Base-by-base conservation (phyloP, 129 eudicot species). In the Escallonia rubra region DNA sequence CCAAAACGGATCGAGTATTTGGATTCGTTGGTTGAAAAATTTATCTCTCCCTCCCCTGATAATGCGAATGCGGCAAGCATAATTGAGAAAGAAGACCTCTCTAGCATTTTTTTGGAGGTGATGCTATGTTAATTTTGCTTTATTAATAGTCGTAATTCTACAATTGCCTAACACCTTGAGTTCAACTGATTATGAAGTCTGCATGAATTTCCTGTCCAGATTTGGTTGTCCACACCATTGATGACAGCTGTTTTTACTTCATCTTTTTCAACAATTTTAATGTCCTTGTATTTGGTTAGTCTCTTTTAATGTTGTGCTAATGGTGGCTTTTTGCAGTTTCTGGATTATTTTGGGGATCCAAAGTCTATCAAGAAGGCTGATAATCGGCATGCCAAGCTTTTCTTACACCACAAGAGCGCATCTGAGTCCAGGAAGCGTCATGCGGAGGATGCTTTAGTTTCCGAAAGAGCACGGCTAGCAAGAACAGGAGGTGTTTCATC, bases 71-170 rank as follows among this genome's bases (percentile, higher is more conserved):
- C 84, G 70, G 88, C 93, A 40, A 87, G 81, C 69, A 69, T 86
- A 74, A 78, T 61, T 55, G 99, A 94, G 61, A 75, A 96, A 64
- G 99, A 94, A 72, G 99, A 94, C 74, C 68, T 94, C 65, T 94
- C 99, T 14, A 87, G 93, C 86, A 89, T 94, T 16, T 94, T 84
- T 74, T 68, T 89, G 78, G 97, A 94, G 99, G 99, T 89, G 71
- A 57, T 34, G 34, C n/a, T 6, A 23, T 41, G 1, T n/a, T 3
- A 43, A 51, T 34, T 11, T 13, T 67, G 3, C 14, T 44, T 42
- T 7, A 54, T 23, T 9, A 3, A 14, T 13, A 46, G 50, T 46
- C 16, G 52, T 42, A 39, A 38, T 45, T 57, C 43, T 8, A 12
- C 39, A 38, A 42, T 23, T 48, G 48, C 9, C 0, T 10, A 10